These are phyloP conservation scores for Scytalidium sp. DNA, from an alignment of 2,329 filamentous ascomycete genomes.

Conservation along the genomic window DNA sequence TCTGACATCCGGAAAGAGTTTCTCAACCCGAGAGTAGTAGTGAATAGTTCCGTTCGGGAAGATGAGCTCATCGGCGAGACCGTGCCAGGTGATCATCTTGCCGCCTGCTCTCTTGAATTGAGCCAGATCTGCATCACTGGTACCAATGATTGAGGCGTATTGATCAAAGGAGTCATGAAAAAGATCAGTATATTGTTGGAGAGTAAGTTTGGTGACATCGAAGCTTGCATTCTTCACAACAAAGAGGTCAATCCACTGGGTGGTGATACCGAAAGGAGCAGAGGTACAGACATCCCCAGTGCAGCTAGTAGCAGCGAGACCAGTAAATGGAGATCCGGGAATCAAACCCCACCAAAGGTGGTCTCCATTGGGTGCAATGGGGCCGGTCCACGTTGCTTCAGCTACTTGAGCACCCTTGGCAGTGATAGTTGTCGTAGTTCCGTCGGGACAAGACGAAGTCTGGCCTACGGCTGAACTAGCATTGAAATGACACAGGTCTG, in stretches of 20 bases:
- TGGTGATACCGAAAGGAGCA: slow-evolving; percentile 27
- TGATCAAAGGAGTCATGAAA: slow-evolving; percentile 24
- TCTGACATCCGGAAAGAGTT: not conserved
- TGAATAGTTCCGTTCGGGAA: slow-evolving; percentile 29
- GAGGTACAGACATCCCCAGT: slow-evolving; percentile 19
- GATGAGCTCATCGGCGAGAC: slow-evolving; percentile 26
- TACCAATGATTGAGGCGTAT: slow-evolving; percentile 19
- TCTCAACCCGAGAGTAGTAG: slow-evolving; percentile 33
- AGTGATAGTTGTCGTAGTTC: slow-evolving; percentile 5
- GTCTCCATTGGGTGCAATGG: slow-evolving; percentile 1
- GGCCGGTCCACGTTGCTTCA: slow-evolving; percentile 6
- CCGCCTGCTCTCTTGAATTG: slow-evolving; percentile 1
- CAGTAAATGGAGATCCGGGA: slow-evolving; percentile 11
- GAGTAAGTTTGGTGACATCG: slow-evolving; percentile 27
- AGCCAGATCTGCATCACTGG: slow-evolving; percentile 4
- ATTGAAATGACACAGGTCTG: slow-evolving; percentile 12
- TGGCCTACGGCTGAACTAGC: slow-evolving; percentile 6
- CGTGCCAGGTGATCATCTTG: slow-evolving; percentile 8
- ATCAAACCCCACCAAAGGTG: slow-evolving; percentile 8
- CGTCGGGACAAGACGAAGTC: slow-evolving; percentile 7
- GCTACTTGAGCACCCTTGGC: slow-evolving; percentile 4
- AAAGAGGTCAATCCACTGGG: slow-evolving; percentile 31
- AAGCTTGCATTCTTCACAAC: slow-evolving; percentile 28
- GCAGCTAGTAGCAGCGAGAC: slow-evolving; percentile 14
- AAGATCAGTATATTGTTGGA: slow-evolving; percentile 19